A percentile compares a stretch with the other conserved stretches of the same genome.
Conservation (phyloP, 75 land plant genomes). For the Picea sitchensis region DNA sequence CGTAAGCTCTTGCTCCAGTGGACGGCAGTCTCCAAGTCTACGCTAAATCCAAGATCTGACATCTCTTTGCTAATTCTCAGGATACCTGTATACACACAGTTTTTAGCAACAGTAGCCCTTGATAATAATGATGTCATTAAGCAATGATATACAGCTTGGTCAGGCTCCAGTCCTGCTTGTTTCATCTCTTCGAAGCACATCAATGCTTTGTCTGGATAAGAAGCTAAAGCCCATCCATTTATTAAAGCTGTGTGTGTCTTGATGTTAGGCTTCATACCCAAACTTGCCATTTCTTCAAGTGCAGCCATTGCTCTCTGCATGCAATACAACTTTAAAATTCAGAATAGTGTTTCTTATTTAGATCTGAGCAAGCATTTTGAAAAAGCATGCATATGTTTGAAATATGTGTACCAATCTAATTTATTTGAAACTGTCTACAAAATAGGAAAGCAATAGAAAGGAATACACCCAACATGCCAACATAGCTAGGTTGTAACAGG, state of each 20-base stretch:
- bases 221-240: slow-evolving; percentile 89
- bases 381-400: neutral
- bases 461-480: neutral
- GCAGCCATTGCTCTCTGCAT: slow-evolving; percentile 75
- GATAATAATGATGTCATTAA: slow-evolving; percentile 83
- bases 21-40: slow-evolving; percentile 83
- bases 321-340: neutral
- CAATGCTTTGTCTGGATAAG: slow-evolving; percentile 91
- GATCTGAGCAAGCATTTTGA: neutral
- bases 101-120: slow-evolving; percentile 68
- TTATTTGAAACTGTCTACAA: neutral
- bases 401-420: neutral
- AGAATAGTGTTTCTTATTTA: neutral
- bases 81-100: slow-evolving; percentile 49
- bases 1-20: slow-evolving; percentile 76
- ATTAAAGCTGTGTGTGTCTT: slow-evolving; percentile 88
- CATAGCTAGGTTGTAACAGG: neutral
- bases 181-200: slow-evolving; percentile 84
- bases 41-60: slow-evolving; percentile 54
- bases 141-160: slow-evolving; percentile 89
- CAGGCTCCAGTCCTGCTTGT: slow-evolving; percentile 68
- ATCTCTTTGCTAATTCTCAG: slow-evolving; percentile 63
- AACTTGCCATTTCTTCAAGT: slow-evolving; percentile 67
- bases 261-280: slow-evolving; percentile 79
- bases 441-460: neutral